Conservation (phyloP, 176 grass and related monocot genomes). For the Coix lacrymajobi region DNA sequence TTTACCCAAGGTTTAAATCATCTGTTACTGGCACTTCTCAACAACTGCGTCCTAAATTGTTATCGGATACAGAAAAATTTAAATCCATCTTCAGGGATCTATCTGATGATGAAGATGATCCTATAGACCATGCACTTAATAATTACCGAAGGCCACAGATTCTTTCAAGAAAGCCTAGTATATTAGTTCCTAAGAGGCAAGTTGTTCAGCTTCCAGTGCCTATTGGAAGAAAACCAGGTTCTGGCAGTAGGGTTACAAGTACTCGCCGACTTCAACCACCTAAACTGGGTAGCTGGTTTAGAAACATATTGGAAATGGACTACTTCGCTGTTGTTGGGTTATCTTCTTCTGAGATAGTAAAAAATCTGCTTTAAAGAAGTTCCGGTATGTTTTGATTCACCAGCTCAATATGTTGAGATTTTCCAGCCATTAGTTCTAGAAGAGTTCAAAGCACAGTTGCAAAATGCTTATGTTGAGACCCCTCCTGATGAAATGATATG, state of each 20-base stretch:
- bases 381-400: constrained; percentile 76
- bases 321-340: constrained; percentile 73
- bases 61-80: constrained; percentile 32
- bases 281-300: constrained; percentile 83
- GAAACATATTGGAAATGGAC: constrained; percentile 80
- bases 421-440: constrained; percentile 92
- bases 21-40: constrained; percentile 27
- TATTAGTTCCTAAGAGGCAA: constrained; percentile 66
- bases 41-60: constrained; percentile 21
- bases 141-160: constrained; percentile 36
- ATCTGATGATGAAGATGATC: constrained; percentile 66
- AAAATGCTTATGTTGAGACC: constrained; percentile 64
- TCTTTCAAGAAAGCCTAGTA: constrained; percentile 41
- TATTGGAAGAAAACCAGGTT: constrained; percentile 46
- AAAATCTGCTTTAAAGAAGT: constrained; percentile 59
- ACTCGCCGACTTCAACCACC: constrained; percentile 55
- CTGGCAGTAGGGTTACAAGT: constrained; percentile 34
- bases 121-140: constrained; percentile 70
- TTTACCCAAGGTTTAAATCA: constrained; percentile 37
- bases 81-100: constrained; percentile 62
- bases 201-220: constrained; percentile 68
- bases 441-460: constrained; percentile 94
- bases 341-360: constrained; percentile 41
- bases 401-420: constrained; percentile 85
- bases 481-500: constrained; percentile 72